Evolutionary conservation across 805 yeast genomes (phyloP).

Genomic region (Naumovozyma castellii): DNA sequence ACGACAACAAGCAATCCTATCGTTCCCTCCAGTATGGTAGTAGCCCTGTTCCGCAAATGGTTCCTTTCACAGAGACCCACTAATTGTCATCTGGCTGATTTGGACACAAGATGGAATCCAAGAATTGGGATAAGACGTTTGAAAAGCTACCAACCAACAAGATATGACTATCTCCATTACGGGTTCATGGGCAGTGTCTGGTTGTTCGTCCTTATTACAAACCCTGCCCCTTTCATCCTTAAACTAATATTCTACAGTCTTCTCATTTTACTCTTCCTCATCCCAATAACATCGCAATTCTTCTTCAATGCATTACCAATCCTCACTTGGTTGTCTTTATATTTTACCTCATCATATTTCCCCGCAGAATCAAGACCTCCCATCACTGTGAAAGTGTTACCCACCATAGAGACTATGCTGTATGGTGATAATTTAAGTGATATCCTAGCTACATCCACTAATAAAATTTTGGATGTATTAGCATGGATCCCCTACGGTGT

Average conservation of each 20-base stretch:
- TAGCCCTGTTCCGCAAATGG: constrained; percentile 25
- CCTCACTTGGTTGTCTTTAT: constrained; percentile 75
- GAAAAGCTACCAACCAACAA: constrained; percentile 34
- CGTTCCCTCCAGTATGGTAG: no score
- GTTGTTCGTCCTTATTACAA: constrained; percentile 46
- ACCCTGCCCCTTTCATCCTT: constrained; percentile 43
- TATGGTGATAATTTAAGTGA: constrained; percentile 87
- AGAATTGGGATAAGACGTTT: constrained; percentile 34
- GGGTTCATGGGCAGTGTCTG: constrained; percentile 43
- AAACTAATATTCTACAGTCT: constrained; percentile 29
- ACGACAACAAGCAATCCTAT: no score
- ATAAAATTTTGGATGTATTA: constrained; percentile 58
- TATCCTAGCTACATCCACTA: constrained; percentile 66
- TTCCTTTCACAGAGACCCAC: constrained; percentile 47
- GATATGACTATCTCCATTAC: constrained; percentile 44
- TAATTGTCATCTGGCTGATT: constrained; percentile 33
- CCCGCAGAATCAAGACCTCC: constrained; percentile 73
- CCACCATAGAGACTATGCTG: constrained; percentile 83
- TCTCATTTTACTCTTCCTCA: constrained; percentile 38
- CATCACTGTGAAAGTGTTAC: constrained; percentile 79
- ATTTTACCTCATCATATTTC: constrained; percentile 66
- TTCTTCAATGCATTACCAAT: constrained; percentile 77
- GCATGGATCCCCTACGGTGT: constrained; percentile 96
- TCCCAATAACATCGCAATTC: constrained; percentile 79
- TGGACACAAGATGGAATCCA: constrained; percentile 42